Conservation (phyloP, 305 asterid species). For the Fraxinus angustifolia region DNA sequence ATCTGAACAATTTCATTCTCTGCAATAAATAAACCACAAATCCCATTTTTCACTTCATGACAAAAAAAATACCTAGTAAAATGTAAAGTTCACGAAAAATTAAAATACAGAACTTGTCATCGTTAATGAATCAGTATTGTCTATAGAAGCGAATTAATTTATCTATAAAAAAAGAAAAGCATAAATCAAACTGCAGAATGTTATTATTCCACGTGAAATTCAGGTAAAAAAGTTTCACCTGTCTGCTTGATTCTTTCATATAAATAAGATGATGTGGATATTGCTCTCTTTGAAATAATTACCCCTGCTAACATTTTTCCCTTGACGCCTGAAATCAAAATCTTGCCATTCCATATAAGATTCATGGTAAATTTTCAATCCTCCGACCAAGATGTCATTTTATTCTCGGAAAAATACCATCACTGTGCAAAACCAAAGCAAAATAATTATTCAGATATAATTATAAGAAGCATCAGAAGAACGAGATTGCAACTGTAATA, state of each 20-base stretch:
- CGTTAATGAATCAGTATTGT: background rate
- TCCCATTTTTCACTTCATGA: background rate
- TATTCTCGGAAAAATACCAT: background rate
- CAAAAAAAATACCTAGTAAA: background rate
- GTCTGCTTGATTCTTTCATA: constrained; percentile 70
- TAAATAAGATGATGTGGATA: constrained; percentile 55
- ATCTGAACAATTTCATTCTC: constrained; percentile 82
- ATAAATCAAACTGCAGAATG: constrained; percentile 1
- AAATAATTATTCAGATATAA: background rate
- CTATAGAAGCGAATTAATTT: background rate
- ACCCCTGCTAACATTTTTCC: constrained; percentile 36
- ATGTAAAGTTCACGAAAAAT: background rate
- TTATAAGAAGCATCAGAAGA: background rate
- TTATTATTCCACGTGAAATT: background rate
- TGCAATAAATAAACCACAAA: constrained; percentile 27
- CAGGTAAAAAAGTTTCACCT: constrained; percentile 34
- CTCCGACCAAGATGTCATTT: background rate
- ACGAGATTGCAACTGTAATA: background rate
- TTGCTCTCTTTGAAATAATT: constrained; percentile 38
- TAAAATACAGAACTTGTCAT: background rate
- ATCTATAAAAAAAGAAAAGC: background rate
- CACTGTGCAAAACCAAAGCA: background rate
- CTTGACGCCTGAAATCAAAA: background rate
- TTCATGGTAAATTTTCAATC: background rate
- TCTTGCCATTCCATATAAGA: background rate